Base-by-base conservation (phyloP, 306 rosid genomes). In the Inga oerstediana region DNA sequence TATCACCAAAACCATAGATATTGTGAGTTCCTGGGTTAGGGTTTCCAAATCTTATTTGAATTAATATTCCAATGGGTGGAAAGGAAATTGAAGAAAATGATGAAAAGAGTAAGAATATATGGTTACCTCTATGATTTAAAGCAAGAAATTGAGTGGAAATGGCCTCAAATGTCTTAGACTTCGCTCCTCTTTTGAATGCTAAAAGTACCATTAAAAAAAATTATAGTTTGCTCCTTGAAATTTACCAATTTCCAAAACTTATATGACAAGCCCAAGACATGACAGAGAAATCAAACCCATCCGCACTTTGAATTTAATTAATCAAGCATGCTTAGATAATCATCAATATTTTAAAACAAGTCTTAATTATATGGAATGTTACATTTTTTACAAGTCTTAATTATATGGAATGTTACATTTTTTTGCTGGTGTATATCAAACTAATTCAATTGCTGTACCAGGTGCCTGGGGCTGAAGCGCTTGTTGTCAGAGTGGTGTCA, bases 401-500 rank as follows among this genome's bases (percentile, higher is more conserved):
- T 20, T n/a, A 59, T 59, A 59, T 58, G 14, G 65, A 8, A 59
- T 20, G 5, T 22, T 58, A 9, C 34, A 59, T 59, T 59, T 59
- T 62, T 52, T 2, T 83, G 56, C 83, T 64, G 41, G 70, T 62
- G 14, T 51, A 41, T 79, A 35, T 39, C 6, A 11, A 77, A 72
- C 67, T 78, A 48, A 59, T 79, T 65, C 49, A 79, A 43, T 87
- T 82, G 83, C 74, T 88, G 58, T 81, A 71, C 70, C 90, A 96
- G 99, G 93, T 96, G 78, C 94, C 94, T 76, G 97, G 98, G 79
- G 99, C 98, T 49, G 99, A 96, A 61, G 51, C 88, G 8, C 98
- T 96, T 89, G 98, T 96, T 3, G 66, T 96, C n/a, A 93, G 99
- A 85, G 99, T 96, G 34, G 99, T 96, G 71, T 96, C 99, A 37